Evolutionary conservation across 192 early-diverging fungal species (phyloP).

Genomic region (Podila clonocystis): DNA sequence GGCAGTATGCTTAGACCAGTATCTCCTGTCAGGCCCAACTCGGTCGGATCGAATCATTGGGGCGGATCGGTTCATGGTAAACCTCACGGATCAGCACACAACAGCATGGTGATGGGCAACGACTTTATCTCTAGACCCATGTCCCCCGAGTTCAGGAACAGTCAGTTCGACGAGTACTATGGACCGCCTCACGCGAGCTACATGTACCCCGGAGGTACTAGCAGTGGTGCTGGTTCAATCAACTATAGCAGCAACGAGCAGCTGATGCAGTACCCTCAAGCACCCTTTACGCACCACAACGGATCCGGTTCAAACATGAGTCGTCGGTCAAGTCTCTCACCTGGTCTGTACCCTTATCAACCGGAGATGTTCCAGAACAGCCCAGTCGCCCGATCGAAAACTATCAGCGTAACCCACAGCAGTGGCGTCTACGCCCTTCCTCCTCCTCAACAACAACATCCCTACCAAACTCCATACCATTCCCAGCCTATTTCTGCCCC

Average conservation of each 20-base stretch:
- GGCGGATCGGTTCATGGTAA: not conserved
- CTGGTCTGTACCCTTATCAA: slow-evolving; percentile 4
- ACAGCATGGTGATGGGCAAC: slow-evolving; percentile 3
- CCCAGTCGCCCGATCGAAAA: slow-evolving; percentile 10
- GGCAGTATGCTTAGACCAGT: slow-evolving; percentile 8
- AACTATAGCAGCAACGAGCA: slow-evolving; percentile 23
- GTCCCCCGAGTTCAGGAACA: slow-evolving; percentile 14
- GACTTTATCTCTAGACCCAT: slow-evolving; percentile 8
- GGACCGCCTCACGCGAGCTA: not conserved
- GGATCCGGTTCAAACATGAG: not conserved
- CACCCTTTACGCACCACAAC: not conserved
- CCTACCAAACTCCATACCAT: too few relatives aligned
- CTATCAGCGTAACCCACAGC: not conserved
- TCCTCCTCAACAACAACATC: not conserved
- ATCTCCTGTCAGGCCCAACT: not conserved
- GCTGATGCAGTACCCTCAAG: slow-evolving; percentile 1
- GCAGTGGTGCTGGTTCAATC: not conserved
- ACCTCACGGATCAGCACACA: not conserved
- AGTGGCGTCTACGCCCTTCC: not conserved
- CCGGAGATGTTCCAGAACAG: not conserved
- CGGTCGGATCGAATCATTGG: not conserved
- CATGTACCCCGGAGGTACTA: not conserved
- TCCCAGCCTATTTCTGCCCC: too few relatives aligned
- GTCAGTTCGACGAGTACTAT: slow-evolving; percentile 24
- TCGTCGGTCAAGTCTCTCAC: slow-evolving; percentile 30